phyloP scores from a whole-genome alignment of 371 early-diverging fungal genomes.

The Dinochytrium kinnereticum region DNA sequence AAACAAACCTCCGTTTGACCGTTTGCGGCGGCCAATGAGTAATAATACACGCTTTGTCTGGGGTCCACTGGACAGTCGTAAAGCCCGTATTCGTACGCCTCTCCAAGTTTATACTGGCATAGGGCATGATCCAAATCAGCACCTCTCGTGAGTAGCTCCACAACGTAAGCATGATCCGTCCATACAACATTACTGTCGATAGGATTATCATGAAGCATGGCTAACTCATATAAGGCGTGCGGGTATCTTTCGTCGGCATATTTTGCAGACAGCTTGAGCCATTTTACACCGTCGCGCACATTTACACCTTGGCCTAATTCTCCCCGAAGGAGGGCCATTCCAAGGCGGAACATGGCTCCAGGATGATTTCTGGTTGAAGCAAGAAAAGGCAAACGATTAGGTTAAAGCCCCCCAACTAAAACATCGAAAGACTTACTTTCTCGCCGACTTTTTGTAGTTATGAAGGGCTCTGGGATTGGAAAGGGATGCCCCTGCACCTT shows the following conservation, averaged over 20 bases:
- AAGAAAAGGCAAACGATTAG: too few relatives aligned
- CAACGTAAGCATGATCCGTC: constrained; percentile 74
- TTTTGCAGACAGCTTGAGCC: constrained; percentile 78
- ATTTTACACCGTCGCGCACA: constrained; percentile 78
- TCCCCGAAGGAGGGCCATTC: constrained; percentile 70
- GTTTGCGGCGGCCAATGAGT: constrained; percentile 81
- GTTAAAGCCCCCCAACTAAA: too few relatives aligned
- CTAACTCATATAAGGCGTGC: constrained; percentile 80
- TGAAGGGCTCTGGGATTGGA: constrained; percentile 39
- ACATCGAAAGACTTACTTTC: constrained; percentile 21
- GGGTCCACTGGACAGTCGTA: constrained; percentile 70
- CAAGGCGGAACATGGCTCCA: constrained; percentile 54
- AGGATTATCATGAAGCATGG: constrained; percentile 73
- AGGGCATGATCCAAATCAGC: constrained; percentile 79
- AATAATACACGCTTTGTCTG: constrained; percentile 73
- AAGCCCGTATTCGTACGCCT: constrained; percentile 80
- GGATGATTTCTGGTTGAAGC: constrained; percentile 48
- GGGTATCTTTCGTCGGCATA: constrained; percentile 77
- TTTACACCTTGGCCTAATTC: constrained; percentile 67
- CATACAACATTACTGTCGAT: constrained; percentile 69
- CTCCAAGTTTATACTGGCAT: constrained; percentile 78
- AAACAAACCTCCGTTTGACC: constrained; percentile 73
- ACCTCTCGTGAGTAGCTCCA: constrained; percentile 73
- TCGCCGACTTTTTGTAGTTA: constrained; percentile 47
- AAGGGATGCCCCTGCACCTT: constrained; percentile 39